These are phyloP conservation scores for Sicyos baderoa DNA, from an alignment of 306 rosid species.

Conservation along the genomic window DNA sequence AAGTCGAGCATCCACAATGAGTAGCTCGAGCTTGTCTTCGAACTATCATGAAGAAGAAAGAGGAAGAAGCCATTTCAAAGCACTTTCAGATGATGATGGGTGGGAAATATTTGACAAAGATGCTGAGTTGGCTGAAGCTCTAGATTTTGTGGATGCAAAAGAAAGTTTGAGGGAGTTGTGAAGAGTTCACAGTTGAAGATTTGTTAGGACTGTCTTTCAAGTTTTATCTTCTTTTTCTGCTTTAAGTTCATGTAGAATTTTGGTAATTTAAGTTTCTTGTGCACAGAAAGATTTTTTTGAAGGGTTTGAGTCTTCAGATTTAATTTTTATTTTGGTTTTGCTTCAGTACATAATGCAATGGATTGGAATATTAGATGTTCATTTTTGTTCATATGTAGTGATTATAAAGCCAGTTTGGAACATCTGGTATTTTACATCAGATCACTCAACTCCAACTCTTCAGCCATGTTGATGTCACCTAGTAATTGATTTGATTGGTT, in stretches of 20 bases:
- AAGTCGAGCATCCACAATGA: slow-evolving; percentile 26
- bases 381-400: no score
- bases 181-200: not conserved
- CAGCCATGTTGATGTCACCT: no score
- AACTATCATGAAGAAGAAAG: slow-evolving; percentile 21
- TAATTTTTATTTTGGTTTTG: no score
- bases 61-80: slow-evolving; percentile 28
- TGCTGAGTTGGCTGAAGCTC: not conserved
- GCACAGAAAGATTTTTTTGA: no score
- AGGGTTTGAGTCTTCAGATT: no score
- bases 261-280: not conserved
- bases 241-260: not conserved
- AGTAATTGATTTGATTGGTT: no score
- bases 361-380: not conserved
- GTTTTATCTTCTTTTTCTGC: not conserved
- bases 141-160: slow-evolving; percentile 7
- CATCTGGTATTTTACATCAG: no score
- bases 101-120: slow-evolving; percentile 31
- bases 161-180: slow-evolving; percentile 1
- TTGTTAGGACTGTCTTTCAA: not conserved
- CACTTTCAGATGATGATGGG: slow-evolving; percentile 57
- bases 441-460: no score
- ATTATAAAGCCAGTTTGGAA: no score
- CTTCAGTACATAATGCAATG: not conserved
- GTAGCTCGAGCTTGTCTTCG: slow-evolving; percentile 23